Base-by-base conservation (phyloP, 352 stramenopile genomes). In the Pythium insidiosum region DNA sequence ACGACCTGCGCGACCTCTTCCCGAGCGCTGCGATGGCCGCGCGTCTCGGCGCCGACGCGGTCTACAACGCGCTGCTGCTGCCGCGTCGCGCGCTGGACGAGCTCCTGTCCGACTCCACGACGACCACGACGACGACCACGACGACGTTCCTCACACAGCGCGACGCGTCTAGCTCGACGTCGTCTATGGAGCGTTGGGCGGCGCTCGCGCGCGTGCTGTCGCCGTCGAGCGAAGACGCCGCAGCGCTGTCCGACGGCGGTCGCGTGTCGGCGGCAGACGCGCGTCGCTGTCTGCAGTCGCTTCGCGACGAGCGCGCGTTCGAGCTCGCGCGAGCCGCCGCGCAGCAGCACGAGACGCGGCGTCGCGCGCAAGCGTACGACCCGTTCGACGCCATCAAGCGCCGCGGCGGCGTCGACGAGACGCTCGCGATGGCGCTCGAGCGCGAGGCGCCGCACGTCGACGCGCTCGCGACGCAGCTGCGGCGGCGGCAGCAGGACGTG, bases 111-210 rank as follows among this genome's bases (percentile, higher is more conserved):
- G n/a, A n/a, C n/a, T n/a, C n/a, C n/a, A 29, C 57, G 9, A 30
- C 47, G 5, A 24, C 50, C 16, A 41, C 53, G 26, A 48, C 18
- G 2, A 53, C 59, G 37, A 23, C 63, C 4, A 72, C 64, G 2
- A 73, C 61, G 15, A 82, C 69, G 7, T 85, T 82, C 56, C 25
- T 82, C 21, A 85, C 69, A 1, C 68, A 82, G 15, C 50, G 53
- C 25, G 12, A 34, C n/a, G n/a, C n/a, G n/a, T n/a, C n/a, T n/a
- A n/a, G n/a, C n/a, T n/a, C n/a, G n/a, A n/a, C n/a, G n/a, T n/a
- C n/a, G n/a, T n/a, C n/a, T 15, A 33, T 33, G 28, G 28, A 33
- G 28, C 28, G 9, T 15, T 33, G 28, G 28, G 28, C 28, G 28
- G 28, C 28, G 28, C 9, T 33, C 28, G 15, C 9, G 28, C 9